Evolutionary conservation across 805 yeast species (phyloP), one percentile per base, ranked within the genome.

Genomic region (Sugiyamaella marilandica): DNA sequence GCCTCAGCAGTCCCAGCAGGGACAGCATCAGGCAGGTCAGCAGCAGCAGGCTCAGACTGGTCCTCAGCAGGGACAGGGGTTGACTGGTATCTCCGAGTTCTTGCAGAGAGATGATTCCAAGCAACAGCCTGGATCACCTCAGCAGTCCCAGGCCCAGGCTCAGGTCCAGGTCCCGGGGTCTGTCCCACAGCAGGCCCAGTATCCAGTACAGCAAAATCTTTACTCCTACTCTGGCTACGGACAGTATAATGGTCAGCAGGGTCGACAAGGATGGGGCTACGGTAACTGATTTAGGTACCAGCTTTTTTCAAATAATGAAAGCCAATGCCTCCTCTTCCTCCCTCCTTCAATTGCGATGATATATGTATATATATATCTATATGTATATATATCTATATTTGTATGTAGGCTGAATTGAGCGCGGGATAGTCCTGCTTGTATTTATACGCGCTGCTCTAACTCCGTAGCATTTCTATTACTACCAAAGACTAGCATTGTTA

Each of bases 141-240:
- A 67, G 50, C 59, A 62, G 45, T 3, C n/a, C 4, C 37, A 34
- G 16, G 43, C 21, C 16, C 69, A 64, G 41, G 60, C 62, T 46
- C 64, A 56, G 45, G 35, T 36, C 13, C 37, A 35, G n/a, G n/a
- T 26, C 13, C 51, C 51, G 39, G 63, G 39, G 24, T 46, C 41
- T 26, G 43, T 39, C 5, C 43, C 43, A 14, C 62, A 51, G 52
- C 60, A 57, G 47, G 54, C 51, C 34, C 60, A 53, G 35, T 59
- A 55, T 47, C 62, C 61, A 5, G 53, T 37, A 37, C 62, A 57
- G 49, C 64, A 59, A 52, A 61, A 61, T 55, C 49, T 60, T 53
- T 61, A 60, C 54, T 18, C 58, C 34, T 61, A 56, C 54, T 59
- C 62, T 36, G 64, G 62, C 19, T 61, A 61, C 44, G 65, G 65